These are phyloP conservation scores for Leptomonas seymouri DNA, from an alignment of 208 protist species.

Conservation along the genomic window DNA sequence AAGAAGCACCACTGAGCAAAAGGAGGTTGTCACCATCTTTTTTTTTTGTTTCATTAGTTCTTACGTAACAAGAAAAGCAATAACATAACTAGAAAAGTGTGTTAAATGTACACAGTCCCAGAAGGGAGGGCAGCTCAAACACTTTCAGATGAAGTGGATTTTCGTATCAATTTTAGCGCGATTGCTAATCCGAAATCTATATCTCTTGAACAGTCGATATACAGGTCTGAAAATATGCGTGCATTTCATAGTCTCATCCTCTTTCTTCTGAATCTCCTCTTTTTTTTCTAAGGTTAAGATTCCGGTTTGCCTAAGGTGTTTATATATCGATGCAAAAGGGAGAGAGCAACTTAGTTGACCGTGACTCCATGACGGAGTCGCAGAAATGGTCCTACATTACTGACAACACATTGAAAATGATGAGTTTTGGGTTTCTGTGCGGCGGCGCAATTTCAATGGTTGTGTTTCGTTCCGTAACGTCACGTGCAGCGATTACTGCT, in stretches of 20 bases:
- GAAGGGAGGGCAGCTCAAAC: too few species aligned
- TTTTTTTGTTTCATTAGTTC: conserved; percentile 28
- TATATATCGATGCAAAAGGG: conserved; percentile 6
- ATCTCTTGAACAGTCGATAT: too few species aligned
- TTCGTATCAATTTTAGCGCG: too few species aligned
- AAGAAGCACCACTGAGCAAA: conserved; percentile 61
- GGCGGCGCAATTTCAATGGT: conserved; percentile 66
- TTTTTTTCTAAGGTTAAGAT: neutral
- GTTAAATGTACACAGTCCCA: too few species aligned
- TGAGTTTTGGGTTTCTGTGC: conserved; percentile 76
- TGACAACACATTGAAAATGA: conserved; percentile 79
- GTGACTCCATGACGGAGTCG: conserved; percentile 75
- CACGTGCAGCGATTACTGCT: conserved; percentile 57
- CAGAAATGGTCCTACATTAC: conserved; percentile 80
- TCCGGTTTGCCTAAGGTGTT: neutral
- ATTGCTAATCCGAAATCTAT: too few species aligned
- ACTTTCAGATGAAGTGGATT: too few species aligned
- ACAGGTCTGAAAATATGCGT: neutral
- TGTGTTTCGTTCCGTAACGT: conserved; percentile 62
- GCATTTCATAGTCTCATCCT: neutral
- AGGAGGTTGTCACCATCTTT: conserved; percentile 21
- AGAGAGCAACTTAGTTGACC: conserved; percentile 38
- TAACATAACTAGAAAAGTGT: neutral
- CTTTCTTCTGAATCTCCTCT: neutral
- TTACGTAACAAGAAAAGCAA: neutral